Base-by-base conservation (phyloP, 257 asterid genomes). In the Solanum bulbocastanum region DNA sequence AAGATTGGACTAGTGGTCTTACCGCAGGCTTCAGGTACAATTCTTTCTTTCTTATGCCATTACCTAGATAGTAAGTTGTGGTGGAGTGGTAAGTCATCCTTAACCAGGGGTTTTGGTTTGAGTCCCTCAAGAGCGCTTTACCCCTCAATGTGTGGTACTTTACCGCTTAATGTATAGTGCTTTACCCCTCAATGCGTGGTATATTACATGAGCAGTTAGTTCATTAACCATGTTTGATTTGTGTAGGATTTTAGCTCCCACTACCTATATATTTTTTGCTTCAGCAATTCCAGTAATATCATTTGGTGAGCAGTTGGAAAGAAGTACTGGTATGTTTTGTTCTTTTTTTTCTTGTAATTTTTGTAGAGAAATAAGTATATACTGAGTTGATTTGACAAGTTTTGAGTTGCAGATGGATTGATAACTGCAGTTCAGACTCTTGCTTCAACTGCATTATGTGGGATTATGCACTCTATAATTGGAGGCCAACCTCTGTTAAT, bases 231-330 rank as follows among this genome's bases (percentile, higher is more conserved):
- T 18, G 15, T 37, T 74, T 76, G 76, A 62, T 16, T 81, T 69
- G 30, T 78, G 49, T 90, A 93, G 88, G 49, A 93, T 94, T 81
- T 87, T 94, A 78, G 96, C 96, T 44, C 95, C 96, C 83, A 89
- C 95, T 35, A 92, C 94, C 15, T 94, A 92, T 92, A 93, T 94
- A 88, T 94, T 94, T 93, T 94, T 94, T 72, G 95, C 95, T 87
- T 94, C 95, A 12, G 93, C 95, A 49, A 89, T 94, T 52, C 96
- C 96, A 22, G 95, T 93, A 8, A 87, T 94, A 12, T 94, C 96
- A 86, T 94, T 94, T 74, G 96, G 96, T 35, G 95, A 94, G 91
- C 96, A 94, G 68, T 52, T 94, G 91, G 92, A 94, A 87, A 92
- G 94, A 49, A 94, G 91, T 88, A 90, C 95, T 87, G 95, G 94